These are phyloP conservation scores for Ascoidea rubescens DNA, from an alignment of 805 yeast species.

Conservation along the genomic window DNA sequence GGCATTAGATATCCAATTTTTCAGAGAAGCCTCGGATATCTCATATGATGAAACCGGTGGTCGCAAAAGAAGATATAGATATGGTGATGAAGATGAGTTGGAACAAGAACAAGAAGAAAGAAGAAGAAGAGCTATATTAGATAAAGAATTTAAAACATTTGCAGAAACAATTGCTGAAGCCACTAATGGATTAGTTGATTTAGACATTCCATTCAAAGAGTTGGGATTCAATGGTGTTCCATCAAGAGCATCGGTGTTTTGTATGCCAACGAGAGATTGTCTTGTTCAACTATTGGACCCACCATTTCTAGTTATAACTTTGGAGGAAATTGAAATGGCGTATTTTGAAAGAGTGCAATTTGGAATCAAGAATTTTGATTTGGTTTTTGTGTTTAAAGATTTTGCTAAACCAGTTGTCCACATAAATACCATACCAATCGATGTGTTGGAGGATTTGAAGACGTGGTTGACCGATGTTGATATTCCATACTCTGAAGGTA, in stretches of 20 bases:
- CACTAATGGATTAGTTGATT: conserved; percentile 68
- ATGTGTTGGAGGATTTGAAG: conserved; percentile 79
- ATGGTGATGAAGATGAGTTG: conserved; percentile 96
- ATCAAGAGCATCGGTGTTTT: conserved; percentile 79
- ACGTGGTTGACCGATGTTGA: conserved; percentile 98
- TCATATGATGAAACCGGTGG: conserved; percentile 96
- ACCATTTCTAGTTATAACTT: conserved; percentile 83
- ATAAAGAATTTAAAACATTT: conserved; percentile 80
- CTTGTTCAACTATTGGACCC: conserved; percentile 88
- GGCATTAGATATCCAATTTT: conserved; percentile 89
- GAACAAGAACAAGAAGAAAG: conserved; percentile 99
- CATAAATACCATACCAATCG: conserved; percentile 90
- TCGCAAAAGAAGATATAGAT: conserved; percentile 69
- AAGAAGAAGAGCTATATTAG: conserved; percentile 77
- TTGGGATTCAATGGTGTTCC: conserved; percentile 98
- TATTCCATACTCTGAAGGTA: conserved; percentile 87
- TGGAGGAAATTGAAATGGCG: conserved; percentile 87
- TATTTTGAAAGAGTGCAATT: conserved; percentile 95
- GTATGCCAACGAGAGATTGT: conserved; percentile 97
- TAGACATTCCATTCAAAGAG: conserved; percentile 91
- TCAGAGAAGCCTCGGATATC: conserved; percentile 92
- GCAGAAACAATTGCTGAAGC: conserved; percentile 87
- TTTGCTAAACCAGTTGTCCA: conserved; percentile 79
- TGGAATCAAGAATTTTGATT: conserved; percentile 90
- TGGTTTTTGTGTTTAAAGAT: conserved; percentile 94